phyloP scores from a whole-genome alignment of 163 green algal species.

The Volvox carteri region DNA sequence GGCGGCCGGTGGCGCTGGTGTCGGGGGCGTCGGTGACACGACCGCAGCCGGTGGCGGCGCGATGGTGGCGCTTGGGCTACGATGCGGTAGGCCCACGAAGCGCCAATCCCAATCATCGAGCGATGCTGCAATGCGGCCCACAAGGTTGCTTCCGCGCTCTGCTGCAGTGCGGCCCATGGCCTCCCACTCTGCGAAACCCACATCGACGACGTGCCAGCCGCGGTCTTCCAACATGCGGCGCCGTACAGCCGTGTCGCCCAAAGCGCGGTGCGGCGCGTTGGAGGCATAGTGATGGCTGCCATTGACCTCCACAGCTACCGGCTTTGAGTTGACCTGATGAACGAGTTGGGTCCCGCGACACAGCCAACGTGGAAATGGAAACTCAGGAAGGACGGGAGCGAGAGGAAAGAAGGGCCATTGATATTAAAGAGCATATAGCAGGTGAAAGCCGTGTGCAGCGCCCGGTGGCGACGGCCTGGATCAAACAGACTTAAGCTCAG shows the following conservation, averaged over 20 bases:
- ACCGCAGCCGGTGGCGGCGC: constrained; percentile 15
- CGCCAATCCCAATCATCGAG: constrained; percentile 50
- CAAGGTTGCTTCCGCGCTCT: constrained; percentile 36
- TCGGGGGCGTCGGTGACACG: constrained; percentile 2
- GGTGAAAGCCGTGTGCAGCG: no score
- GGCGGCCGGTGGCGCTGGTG: neutral
- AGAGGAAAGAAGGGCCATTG: no score
- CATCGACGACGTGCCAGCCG: constrained; percentile 62
- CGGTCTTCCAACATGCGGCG: constrained; percentile 62
- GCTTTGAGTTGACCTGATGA: constrained; percentile 55
- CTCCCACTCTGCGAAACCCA: constrained; percentile 65
- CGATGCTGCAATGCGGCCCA: constrained; percentile 27
- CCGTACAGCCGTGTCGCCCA: constrained; percentile 59
- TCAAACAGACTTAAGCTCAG: no score
- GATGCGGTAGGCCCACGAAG: constrained; percentile 41
- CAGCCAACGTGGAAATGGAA: no score
- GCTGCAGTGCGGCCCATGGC: constrained; percentile 13
- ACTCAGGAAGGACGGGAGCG: no score
- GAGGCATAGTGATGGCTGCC: constrained; percentile 67
- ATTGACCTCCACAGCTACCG: constrained; percentile 70
- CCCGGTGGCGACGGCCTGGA: no score
- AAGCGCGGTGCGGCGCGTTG: constrained; percentile 57
- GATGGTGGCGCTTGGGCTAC: neutral
- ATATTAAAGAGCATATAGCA: no score
- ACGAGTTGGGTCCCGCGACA: no score